Conservation (phyloP, 2,329 filamentous ascomycete genomes). For the Rutstroemia sp. region DNA sequence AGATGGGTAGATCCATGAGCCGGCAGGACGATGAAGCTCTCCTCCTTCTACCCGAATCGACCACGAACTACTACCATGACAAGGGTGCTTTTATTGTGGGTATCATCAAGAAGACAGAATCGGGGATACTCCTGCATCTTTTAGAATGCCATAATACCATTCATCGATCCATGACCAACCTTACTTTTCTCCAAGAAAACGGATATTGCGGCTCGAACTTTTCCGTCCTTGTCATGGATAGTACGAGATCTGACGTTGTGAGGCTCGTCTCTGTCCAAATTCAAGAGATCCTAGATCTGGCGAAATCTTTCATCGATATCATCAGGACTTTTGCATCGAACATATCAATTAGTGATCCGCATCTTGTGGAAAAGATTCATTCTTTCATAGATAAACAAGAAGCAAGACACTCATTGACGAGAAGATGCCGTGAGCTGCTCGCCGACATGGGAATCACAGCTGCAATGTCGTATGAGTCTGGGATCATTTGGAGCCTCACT, state of each 20-base stretch:
- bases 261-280: neutral
- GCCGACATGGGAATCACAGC: neutral
- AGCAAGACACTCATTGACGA: neutral
- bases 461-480: neutral
- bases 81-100: neutral
- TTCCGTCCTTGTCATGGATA: neutral
- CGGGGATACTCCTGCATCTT: neutral
- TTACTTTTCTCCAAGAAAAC: neutral
- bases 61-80: neutral
- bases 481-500: constrained; percentile 7
- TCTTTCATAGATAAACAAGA: neutral
- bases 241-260: neutral
- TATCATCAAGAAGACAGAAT: neutral
- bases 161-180: neutral
- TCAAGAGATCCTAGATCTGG: neutral
- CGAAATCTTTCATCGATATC: neutral
- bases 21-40: neutral
- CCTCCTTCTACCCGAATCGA: neutral
- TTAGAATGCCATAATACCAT: neutral
- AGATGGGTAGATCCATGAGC: neutral
- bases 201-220: neutral
- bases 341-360: neutral
- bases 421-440: neutral
- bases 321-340: neutral
- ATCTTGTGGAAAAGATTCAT: neutral